Base-by-base conservation (phyloP, 2,329 filamentous ascomycete genomes). In the Fusarium sambucinum region DNA sequence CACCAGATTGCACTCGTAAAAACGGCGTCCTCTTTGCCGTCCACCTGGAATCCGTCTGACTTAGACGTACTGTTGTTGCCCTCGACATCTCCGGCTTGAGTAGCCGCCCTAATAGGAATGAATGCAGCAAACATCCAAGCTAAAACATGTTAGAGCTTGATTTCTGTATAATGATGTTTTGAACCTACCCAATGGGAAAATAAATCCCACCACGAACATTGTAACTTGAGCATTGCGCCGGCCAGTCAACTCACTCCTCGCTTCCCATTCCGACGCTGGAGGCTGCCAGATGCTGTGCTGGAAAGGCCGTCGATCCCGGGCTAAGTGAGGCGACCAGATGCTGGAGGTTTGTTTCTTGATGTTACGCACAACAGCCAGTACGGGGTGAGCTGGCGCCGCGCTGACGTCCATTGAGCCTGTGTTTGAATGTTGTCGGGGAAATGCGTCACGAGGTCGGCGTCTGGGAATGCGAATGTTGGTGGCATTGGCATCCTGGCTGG, bases 111-210 rank as follows among this genome's bases (percentile, higher is more conserved):
- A 9, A 96, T 79, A 2, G 92, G 92, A 14, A 96, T 82, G 55
- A 94, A 84, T 2, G 92, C 87, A 3, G 90, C 93, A 66, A 93
- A 83, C 81, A 95, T 92, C 93, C 93, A 96, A 56, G 90, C 91
- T 90, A 70, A 21, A 41, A 51, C 13, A 40, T 48, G 63, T 75
- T 65, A 70, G 63, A 40, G 47, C 59, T 66, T 21, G 29, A 14
- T 12, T n/a, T 55, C 27, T 19, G 21, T 6, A 7, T 7, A 14
- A 7, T 21, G 8, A 8, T 23, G n/a, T 17, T 3, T 8, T 47
- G 16, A 13, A 78, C 87, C 79, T 80, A 91, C 89, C 84, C 63
- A 93, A 85, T 8, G 92, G 93, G 74, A 93, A 88, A 46, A 95
- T 81, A 74, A 96, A 96, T 25, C 93, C 93, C 46, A 90, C 41